A percentile compares a stretch with the other conserved stretches of the same genome.
These are phyloP conservation scores for Penicillium sp. DNA, from an alignment of 2,329 filamentous ascomycete species.

Conservation along the genomic window DNA sequence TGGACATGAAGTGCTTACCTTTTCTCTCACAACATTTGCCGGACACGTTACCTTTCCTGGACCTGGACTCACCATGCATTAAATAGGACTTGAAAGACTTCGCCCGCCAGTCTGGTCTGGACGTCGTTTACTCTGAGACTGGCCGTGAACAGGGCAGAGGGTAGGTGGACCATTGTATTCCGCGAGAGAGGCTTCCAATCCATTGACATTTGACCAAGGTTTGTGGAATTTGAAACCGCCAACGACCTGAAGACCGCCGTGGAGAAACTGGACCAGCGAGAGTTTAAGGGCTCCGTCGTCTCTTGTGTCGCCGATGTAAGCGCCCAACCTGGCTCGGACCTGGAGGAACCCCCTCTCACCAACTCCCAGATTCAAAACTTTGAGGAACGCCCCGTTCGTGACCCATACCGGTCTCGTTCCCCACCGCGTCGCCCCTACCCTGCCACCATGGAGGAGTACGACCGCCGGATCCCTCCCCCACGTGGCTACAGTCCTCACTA, in stretches of 20 bases:
- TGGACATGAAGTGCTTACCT: constrained; percentile 20
- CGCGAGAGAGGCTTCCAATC: constrained; percentile 13
- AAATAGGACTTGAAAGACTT: constrained; percentile 99
- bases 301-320: constrained; percentile 84
- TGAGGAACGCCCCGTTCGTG: constrained; percentile 69
- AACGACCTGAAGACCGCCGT: constrained; percentile 86
- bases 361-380: constrained; percentile 60
- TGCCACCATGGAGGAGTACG: constrained; percentile 70
- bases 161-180: constrained; percentile 55
- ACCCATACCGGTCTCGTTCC: constrained; percentile 77
- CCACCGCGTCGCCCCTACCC: constrained; percentile 64
- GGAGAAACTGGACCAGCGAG: constrained; percentile 87
- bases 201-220: constrained; percentile 57
- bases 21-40: constrained; percentile 7
- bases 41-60: constrained; percentile 45
- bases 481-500: constrained; percentile 87
- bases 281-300: constrained; percentile 89
- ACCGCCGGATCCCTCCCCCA: constrained; percentile 74
- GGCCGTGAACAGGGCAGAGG: constrained; percentile 89
- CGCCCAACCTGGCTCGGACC: constrained; percentile 21
- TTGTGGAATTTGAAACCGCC: constrained; percentile 95
- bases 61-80: constrained; percentile 75
- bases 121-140: constrained; percentile 97
- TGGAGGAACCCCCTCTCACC: constrained; percentile 28
- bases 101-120: constrained; percentile 90